phyloP scores from a whole-genome alignment of 129 eudicot species.

The Pulicaria dysenterica region DNA sequence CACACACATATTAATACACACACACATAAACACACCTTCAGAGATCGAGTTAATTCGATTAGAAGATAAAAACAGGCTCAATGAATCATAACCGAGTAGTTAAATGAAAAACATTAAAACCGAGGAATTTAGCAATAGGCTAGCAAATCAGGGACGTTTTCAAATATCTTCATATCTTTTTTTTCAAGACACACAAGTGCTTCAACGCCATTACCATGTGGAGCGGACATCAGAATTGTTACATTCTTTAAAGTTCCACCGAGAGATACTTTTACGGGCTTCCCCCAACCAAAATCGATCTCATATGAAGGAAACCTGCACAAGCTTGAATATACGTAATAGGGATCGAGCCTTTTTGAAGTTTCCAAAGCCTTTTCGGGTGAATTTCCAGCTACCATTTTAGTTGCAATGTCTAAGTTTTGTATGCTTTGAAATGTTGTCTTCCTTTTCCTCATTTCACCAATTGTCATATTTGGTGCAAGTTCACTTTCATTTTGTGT shows the following conservation, averaged over 20 bases:
- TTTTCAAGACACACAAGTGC: conserved; percentile 30
- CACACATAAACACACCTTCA: too few relatives aligned
- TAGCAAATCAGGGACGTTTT: conserved; percentile 16
- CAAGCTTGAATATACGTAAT: conserved; percentile 4
- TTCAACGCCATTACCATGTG: conserved; percentile 29
- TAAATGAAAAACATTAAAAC: too few relatives aligned
- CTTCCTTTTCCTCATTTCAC: too few relatives aligned
- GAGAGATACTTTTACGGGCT: conserved; percentile 11
- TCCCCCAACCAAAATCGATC: conserved; percentile 46
- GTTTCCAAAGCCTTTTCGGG: neutral
- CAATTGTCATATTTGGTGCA: too few relatives aligned
- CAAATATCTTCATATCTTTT: conserved; percentile 27
- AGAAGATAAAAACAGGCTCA: too few relatives aligned
- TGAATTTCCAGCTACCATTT: neutral
- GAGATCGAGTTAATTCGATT: too few relatives aligned
- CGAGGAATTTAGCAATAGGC: conserved; percentile 3
- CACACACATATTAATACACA: too few relatives aligned
- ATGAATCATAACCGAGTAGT: too few relatives aligned
- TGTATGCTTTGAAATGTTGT: too few relatives aligned
- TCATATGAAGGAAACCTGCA: conserved; percentile 26
- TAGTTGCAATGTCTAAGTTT: too few relatives aligned
- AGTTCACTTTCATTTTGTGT: too few relatives aligned
- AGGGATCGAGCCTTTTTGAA: neutral
- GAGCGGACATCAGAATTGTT: conserved; percentile 9
- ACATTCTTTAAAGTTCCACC: neutral